Conservation (phyloP, 495 filamentous ascomycete species). For the Ramalina intermedia region DNA sequence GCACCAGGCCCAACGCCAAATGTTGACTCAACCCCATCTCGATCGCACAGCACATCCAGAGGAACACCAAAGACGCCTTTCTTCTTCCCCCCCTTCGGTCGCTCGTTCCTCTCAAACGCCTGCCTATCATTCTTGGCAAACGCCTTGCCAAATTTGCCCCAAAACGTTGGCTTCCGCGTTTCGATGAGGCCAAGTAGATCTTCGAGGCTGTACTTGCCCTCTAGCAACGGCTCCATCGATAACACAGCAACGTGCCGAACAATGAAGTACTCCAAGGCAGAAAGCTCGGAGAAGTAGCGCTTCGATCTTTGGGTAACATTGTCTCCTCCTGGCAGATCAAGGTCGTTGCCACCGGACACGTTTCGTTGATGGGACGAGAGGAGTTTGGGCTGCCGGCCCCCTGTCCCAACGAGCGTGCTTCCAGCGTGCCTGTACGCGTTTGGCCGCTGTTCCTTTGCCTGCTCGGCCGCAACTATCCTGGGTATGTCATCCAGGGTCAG, state of each 20-base stretch:
- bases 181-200: constrained; percentile 93
- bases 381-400: constrained; percentile 52
- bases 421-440: constrained; percentile 68
- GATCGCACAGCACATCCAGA: constrained; percentile 70
- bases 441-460: constrained; percentile 80
- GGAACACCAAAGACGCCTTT: constrained; percentile 87
- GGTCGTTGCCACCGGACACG: constrained; percentile 50
- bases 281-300: constrained; percentile 90
- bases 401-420: constrained; percentile 49
- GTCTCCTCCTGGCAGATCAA: constrained; percentile 29
- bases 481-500: constrained; percentile 94
- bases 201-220: constrained; percentile 80
- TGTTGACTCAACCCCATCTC: constrained; percentile 88
- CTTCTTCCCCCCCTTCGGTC: constrained; percentile 67
- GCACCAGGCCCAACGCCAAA: constrained; percentile 88
- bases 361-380: constrained; percentile 66
- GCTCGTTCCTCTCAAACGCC: constrained; percentile 71
- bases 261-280: constrained; percentile 93
- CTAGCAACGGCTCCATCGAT: constrained; percentile 86
- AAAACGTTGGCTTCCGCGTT: constrained; percentile 83
- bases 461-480: constrained; percentile 89
- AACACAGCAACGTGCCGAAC: constrained; percentile 89
- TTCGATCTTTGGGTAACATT: constrained; percentile 41
- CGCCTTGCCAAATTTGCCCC: constrained; percentile 93
- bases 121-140: constrained; percentile 53